phyloP scores from a whole-genome alignment of 306 rosid species.

The Canavalia ensiformis region DNA sequence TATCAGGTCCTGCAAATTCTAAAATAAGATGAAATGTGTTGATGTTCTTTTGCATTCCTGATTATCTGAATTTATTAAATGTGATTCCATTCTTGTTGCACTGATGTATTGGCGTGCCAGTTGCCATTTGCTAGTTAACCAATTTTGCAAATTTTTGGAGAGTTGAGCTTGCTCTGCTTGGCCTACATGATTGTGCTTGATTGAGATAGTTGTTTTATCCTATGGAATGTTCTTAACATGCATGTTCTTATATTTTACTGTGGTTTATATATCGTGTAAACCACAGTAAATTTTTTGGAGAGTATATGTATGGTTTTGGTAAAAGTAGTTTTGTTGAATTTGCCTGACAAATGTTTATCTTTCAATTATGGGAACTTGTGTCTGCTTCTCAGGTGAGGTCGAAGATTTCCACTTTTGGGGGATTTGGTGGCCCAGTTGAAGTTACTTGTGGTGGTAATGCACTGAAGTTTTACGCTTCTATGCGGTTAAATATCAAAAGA shows the following conservation, averaged over 20 bases:
- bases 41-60: conserved; percentile 5
- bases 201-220: conserved; percentile 29
- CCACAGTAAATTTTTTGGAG: too few species aligned
- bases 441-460: conserved; percentile 98
- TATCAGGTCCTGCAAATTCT: neutral
- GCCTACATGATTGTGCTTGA: conserved; percentile 19
- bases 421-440: conserved; percentile 90
- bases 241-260: conserved; percentile 7
- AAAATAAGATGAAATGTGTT: conserved; percentile 1
- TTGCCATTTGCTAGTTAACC: conserved; percentile 10
- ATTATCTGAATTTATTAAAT: conserved; percentile 10
- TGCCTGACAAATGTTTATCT: conserved; percentile 8
- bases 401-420: conserved; percentile 88
- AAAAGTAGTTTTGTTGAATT: conserved; percentile 21
- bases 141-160: conserved; percentile 10
- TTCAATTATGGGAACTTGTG: conserved; percentile 41
- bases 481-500: conserved; percentile 80
- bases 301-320: conserved; percentile 22
- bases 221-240: conserved; percentile 24
- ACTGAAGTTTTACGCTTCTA: conserved; percentile 89
- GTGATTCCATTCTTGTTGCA: neutral
- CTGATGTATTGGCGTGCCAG: neutral
- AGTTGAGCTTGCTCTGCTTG: conserved; percentile 30
- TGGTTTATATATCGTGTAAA: conserved; percentile 17
- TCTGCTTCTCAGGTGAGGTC: conserved; percentile 71